Base-by-base conservation (phyloP, 2,329 filamentous ascomycete species). In the Epichloe coenophiala region DNA sequence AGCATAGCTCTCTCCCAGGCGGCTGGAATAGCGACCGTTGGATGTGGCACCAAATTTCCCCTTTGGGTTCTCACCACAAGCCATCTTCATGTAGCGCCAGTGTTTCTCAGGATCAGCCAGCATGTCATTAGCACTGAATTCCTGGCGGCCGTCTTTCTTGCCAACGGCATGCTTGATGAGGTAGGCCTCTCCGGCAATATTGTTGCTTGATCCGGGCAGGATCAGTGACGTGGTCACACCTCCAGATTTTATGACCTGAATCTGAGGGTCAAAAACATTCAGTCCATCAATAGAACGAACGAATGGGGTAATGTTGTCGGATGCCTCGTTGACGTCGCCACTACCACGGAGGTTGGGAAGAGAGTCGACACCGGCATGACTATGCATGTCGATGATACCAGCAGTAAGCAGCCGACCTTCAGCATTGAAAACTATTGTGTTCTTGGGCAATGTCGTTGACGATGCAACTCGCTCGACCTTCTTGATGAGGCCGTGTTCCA, bases 31-130 rank as follows among this genome's bases (percentile, higher is more conserved):
- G 44, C 68, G 68, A 48, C 78, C 78, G 4, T 38, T 44, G 13
- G 40, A 38, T 4, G 1, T 15, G 37, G 27, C 8, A 5, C 40
- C 80, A 53, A 84, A 83, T 1, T 79, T 67, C 1, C 72, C 67
- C 66, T 84, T 84, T 2, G 82, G 69, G 57, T 86, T 86, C 65
- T 86, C 83, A 37, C 83, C 83, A 55, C 82, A 86, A 0, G 83
- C 83, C 82, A 86, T 86, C 68, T 87, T 86, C 73, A 87, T 83
- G 63, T 84, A 86, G 19, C 83, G 73, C 77, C 81, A 83, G 53
- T 70, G 77, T 21, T 72, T 70, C 41, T 83, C 80, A 0, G 81
- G 81, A 48, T 84, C 80, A 1, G 83, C 82, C 9, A 86, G 69
- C 68, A 86, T 72, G 56, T 84, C 77, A 23, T 71, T 66, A 2